phyloP scores from a whole-genome alignment of 345 rosid species.

The Aurinia saxatilis region DNA sequence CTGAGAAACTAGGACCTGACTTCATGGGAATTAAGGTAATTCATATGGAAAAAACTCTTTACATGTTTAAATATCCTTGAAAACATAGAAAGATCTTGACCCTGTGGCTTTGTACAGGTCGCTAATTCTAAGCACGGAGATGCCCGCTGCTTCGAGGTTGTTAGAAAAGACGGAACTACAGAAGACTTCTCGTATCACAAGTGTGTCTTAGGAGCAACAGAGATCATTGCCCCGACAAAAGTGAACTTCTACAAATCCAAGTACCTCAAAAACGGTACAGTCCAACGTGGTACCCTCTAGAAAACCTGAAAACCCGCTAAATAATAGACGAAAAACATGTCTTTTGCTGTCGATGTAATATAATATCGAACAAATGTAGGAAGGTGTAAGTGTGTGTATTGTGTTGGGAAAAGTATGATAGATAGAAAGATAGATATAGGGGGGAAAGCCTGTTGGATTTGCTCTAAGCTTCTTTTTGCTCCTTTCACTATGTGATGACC shows the following conservation, averaged over 20 bases:
- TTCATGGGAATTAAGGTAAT: conserved; percentile 56
- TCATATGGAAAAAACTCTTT: neutral
- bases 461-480: conserved; percentile 87
- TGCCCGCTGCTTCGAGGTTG: conserved; percentile 64
- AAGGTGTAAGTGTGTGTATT: neutral
- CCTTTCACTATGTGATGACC: conserved; percentile 62
- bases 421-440: conserved; percentile 23
- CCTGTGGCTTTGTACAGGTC: conserved; percentile 40
- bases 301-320: neutral
- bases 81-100: conserved; percentile 1
- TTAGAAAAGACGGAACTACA: conserved; percentile 55
- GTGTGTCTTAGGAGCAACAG: conserved; percentile 65
- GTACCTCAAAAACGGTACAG: conserved; percentile 7
- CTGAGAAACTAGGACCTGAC: conserved; percentile 74
- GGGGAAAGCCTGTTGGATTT: conserved; percentile 27
- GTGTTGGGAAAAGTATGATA: conserved; percentile 1
- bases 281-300: neutral
- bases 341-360: neutral
- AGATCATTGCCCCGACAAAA: conserved; percentile 58
- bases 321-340: neutral
- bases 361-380: conserved; percentile 12
- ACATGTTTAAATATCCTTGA: neutral
- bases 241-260: conserved; percentile 40
- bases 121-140: conserved; percentile 47
- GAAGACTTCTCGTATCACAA: conserved; percentile 90